A percentile compares a stretch with the other conserved stretches of the same genome.
These are phyloP conservation scores for Stagonosporopsis vannaccii DNA, from an alignment of 2,329 filamentous ascomycete species.

Conservation along the genomic window DNA sequence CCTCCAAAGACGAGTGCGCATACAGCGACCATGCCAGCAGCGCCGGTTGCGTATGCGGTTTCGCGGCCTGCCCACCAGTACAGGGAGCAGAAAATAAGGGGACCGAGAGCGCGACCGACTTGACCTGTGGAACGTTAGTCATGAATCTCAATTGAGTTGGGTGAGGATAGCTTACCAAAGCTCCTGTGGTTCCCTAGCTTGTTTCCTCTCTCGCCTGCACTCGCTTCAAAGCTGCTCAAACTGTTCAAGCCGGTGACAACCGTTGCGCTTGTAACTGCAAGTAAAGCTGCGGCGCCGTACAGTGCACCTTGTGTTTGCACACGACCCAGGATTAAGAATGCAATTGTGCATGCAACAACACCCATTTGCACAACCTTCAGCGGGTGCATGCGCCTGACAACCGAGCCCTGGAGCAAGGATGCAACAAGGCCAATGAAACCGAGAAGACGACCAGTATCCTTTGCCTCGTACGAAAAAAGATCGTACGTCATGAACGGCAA, in stretches of 20 bases:
- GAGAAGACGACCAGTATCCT: conserved; percentile 82
- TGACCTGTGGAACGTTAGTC: conserved; percentile 67
- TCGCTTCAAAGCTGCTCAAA: conserved; percentile 87
- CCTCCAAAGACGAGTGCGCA: conserved; percentile 73
- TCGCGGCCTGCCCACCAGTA: conserved; percentile 99
- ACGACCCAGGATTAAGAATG: conserved; percentile 80
- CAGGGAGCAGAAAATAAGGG: conserved; percentile 87
- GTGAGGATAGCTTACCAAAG: conserved; percentile 54
- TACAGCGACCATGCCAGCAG: conserved; percentile 79
- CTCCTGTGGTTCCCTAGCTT: conserved; percentile 84
- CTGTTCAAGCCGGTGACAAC: conserved; percentile 95
- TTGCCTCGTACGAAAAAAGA: conserved; percentile 81
- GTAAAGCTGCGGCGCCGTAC: conserved; percentile 80
- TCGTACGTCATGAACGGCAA: conserved; percentile 98
- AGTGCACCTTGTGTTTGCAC: conserved; percentile 73
- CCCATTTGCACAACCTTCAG: conserved; percentile 81
- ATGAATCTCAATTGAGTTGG: neutral
- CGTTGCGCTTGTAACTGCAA: conserved; percentile 90
- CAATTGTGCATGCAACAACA: conserved; percentile 75
- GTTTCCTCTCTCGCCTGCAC: conserved; percentile 78
- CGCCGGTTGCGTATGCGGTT: conserved; percentile 81
- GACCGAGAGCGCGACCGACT: conserved; percentile 84
- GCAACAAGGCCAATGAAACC: conserved; percentile 92
- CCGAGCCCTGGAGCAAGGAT: conserved; percentile 89
- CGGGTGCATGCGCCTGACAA: conserved; percentile 84